Percentiles rank a stretch among this genome's conserved stretches.
Evolutionary conservation across 352 stramenopile genomes (phyloP).

Genomic region (Phytophthora uliginosa): DNA sequence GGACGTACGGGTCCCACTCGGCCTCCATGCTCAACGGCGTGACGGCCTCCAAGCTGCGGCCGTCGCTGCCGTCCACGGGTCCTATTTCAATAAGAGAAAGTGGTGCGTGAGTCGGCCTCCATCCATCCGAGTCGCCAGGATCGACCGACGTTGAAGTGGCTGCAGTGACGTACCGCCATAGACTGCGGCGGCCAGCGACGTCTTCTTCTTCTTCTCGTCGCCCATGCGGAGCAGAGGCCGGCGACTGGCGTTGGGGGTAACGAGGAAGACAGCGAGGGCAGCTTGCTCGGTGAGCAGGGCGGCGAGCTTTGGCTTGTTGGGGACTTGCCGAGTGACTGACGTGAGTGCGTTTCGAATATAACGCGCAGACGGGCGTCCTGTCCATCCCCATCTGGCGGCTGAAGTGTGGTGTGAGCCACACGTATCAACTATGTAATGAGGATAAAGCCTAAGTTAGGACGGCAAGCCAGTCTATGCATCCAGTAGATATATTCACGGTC

Average conservation of each 20-base stretch:
- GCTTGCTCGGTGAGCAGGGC: not conserved
- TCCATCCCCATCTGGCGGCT: not conserved
- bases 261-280: not conserved
- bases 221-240: conserved; percentile 23
- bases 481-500: too few species aligned
- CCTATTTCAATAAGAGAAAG: conserved; percentile 6
- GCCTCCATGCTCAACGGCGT: conserved; percentile 45
- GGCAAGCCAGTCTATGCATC: not conserved
- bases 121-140: conserved; percentile 16
- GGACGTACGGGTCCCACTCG: conserved; percentile 69
- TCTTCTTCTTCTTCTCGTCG: conserved; percentile 40
- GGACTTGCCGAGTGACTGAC: conserved; percentile 40
- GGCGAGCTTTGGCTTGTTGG: not conserved
- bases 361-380: not conserved
- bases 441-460: not conserved
- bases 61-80: conserved; percentile 33
- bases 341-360: conserved; percentile 36
- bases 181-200: conserved; percentile 20
- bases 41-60: conserved; percentile 36
- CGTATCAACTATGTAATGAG: not conserved
- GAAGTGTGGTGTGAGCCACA: not conserved
- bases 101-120: conserved; percentile 12
- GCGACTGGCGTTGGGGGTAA: not conserved
- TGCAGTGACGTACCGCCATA: conserved; percentile 31
- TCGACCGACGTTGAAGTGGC: conserved; percentile 40